These are phyloP conservation scores for Cucurbita maxima DNA, from an alignment of 306 rosid species.

Conservation along the genomic window DNA sequence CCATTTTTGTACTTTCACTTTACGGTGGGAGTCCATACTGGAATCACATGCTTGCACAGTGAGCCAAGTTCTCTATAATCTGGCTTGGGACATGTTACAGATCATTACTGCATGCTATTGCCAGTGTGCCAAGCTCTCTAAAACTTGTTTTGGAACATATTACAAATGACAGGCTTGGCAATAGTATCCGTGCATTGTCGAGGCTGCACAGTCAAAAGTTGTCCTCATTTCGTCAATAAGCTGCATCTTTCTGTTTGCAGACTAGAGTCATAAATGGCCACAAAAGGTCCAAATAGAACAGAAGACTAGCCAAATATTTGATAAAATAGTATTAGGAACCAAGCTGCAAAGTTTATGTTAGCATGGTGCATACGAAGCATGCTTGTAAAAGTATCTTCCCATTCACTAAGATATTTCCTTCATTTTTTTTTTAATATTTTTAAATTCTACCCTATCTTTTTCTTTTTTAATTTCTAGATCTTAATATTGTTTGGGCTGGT, in stretches of 20 bases:
- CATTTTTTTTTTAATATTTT: too few relatives aligned
- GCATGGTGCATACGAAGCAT: not conserved
- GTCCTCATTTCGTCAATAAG: not conserved
- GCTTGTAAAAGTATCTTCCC: not conserved
- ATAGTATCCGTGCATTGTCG: not conserved
- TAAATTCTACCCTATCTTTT: not conserved
- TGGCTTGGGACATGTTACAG: not conserved
- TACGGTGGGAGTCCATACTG: not conserved
- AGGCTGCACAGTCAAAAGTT: not conserved
- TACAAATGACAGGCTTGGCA: not conserved
- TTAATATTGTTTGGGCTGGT: not conserved
- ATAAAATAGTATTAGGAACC: not conserved
- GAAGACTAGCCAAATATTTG: not conserved
- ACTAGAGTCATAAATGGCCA: not conserved
- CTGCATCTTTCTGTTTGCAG: not conserved
- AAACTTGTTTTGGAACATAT: not conserved
- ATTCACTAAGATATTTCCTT: not conserved
- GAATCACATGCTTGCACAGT: not conserved
- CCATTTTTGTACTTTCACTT: not conserved
- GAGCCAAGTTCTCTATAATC: not conserved
- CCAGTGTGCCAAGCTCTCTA: not conserved
- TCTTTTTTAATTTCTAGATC: not conserved
- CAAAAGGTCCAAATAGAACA: not conserved
- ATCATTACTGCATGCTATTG: not conserved
- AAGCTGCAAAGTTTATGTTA: not conserved